Evolutionary conservation across 2,329 filamentous ascomycete genomes (phyloP), one percentile per base, ranked within the genome.

Genomic region (Pseudopyrenochaeta lycopersici): DNA sequence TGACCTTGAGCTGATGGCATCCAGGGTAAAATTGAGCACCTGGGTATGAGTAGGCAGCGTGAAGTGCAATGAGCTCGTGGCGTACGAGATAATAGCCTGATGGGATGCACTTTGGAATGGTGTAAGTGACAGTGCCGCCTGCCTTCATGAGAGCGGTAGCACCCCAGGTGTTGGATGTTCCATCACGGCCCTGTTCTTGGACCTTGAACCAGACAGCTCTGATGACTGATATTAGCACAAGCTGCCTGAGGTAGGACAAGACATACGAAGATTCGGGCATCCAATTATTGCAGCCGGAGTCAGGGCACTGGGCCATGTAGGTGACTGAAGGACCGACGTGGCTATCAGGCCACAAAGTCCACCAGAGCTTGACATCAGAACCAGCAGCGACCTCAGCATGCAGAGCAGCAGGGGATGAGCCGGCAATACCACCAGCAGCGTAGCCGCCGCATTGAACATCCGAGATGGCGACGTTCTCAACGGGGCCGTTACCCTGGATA

Each of bases 241-340:
- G 21, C 9, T 15, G 46, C 2, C 5, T 27, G 3, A 39, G 42
- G 12, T 14, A 23, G 2, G 15, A 20, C 63, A 72, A 50, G 58
- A 78, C 75, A 64, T 67, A 73, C 71, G 35, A 33, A 7, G 72
- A 78, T 0, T 77, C 79, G 5, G 84, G 83, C 52, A 77, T 70
- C 64, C 78, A 85, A 47, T 74, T 72, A 47, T 80, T 78, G 67
- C 84, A 86, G 1, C 83, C 73, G 0, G 73, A 67, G 38, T 82
- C 80, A 0, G 84, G 82, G 68, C 85, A 87, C 30, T 77, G 76
- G 4, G 85, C 85, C 83, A 87, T 85, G 64, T 87, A 87, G 1
- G 84, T 87, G 50, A 87, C 75, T 1, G 82, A 69, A 1, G 84
- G 84, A 0, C 85, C 84, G 27, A 82, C 74, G 53, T 85, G 83